Evolutionary conservation across 1,284 basidiomycete species (phyloP).

Genomic region (Boletus holoroseus): DNA sequence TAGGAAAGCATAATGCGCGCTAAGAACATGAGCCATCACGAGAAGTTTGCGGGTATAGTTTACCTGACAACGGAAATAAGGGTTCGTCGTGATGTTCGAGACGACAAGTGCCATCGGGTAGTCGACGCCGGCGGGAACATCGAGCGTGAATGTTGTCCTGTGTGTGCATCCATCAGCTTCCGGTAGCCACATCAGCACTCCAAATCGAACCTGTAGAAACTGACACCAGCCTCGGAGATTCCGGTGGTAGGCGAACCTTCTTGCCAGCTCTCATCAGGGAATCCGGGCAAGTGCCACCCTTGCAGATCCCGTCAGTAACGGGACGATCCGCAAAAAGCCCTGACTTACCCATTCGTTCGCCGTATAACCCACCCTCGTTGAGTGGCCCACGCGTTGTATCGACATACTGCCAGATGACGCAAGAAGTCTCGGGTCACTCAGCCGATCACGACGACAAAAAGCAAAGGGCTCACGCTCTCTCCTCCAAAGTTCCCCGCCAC

Average conservation of each 20-base stretch:
- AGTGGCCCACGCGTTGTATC: conserved; percentile 43
- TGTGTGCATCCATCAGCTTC: conserved; percentile 5
- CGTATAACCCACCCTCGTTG: conserved; percentile 47
- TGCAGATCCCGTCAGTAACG: conserved; percentile 18
- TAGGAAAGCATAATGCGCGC: neutral
- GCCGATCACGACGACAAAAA: neutral
- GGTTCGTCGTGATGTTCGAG: conserved; percentile 37
- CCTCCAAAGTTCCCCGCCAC: conserved; percentile 46
- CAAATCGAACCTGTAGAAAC: conserved; percentile 33
- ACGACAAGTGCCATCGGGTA: conserved; percentile 42
- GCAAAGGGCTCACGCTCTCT: conserved; percentile 35
- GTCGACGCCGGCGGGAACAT: conserved; percentile 43
- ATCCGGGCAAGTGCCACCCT: conserved; percentile 49
- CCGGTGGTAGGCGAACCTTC: conserved; percentile 38
- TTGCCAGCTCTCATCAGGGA: conserved; percentile 42
- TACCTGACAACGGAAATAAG: conserved; percentile 38
- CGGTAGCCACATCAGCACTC: neutral
- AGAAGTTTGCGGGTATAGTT: neutral
- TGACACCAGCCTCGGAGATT: conserved; percentile 39
- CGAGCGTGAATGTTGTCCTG: conserved; percentile 42
- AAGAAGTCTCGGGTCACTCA: neutral
- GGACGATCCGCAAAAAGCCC: neutral
- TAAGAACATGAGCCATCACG: neutral
- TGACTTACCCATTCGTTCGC: conserved; percentile 40
- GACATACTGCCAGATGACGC: conserved; percentile 15